A percentile compares a stretch with the other conserved stretches of the same genome.
Conservation (phyloP, 805 yeast genomes). For the Cyberlindnera suaveolens region DNA sequence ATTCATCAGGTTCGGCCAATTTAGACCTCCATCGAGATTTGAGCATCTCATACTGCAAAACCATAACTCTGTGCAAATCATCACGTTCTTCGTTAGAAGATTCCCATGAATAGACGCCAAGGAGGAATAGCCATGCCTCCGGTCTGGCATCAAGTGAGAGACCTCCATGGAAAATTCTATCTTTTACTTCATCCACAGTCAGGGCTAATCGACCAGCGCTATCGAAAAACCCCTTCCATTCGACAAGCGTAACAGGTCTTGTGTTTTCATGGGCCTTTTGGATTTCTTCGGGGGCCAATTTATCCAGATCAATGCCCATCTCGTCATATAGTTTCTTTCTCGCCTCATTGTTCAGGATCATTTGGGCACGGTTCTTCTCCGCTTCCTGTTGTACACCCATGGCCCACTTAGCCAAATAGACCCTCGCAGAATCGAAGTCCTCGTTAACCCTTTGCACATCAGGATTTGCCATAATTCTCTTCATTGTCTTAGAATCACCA, state of each 20-base stretch:
- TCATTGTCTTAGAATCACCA: constrained; percentile 53
- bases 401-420: constrained; percentile 96
- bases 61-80: constrained; percentile 48
- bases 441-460: constrained; percentile 77
- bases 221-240: constrained; percentile 87
- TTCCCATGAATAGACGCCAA: constrained; percentile 88
- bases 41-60: constrained; percentile 53
- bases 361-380: constrained; percentile 44
- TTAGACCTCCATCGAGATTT: constrained; percentile 65
- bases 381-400: constrained; percentile 90
- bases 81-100: constrained; percentile 64
- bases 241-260: constrained; percentile 58
- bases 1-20: constrained; percentile 48
- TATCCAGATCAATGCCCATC: constrained; percentile 50
- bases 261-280: constrained; percentile 53
- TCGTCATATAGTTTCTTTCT: constrained; percentile 49
- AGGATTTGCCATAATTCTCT: constrained; percentile 39
- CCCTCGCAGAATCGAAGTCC: constrained; percentile 89
- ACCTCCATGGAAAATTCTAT: constrained; percentile 88
- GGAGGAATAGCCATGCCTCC: constrained; percentile 81
- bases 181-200: constrained; percentile 75
- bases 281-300: constrained; percentile 53
- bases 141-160: constrained; percentile 49
- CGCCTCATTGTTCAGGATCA: constrained; percentile 55
- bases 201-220: constrained; percentile 61